These are phyloP conservation scores for Fraxinus anomala DNA, from an alignment of 257 asterid genomes.

Conservation along the genomic window DNA sequence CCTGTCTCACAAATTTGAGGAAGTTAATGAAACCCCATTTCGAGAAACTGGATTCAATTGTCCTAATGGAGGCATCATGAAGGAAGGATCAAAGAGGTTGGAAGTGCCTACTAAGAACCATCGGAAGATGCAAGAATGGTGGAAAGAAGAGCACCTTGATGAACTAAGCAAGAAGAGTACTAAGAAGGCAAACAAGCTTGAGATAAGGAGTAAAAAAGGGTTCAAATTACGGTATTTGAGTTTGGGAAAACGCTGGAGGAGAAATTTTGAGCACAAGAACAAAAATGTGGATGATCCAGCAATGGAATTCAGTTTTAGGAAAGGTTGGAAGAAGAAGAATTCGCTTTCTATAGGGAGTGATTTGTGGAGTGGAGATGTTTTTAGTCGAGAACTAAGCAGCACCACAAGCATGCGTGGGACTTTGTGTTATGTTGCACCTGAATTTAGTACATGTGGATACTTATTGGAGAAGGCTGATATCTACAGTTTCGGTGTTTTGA, in stretches of 20 bases:
- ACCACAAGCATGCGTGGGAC: conserved; percentile 99
- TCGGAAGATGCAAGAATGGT: conserved; percentile 93
- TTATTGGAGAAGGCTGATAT: conserved; percentile 87
- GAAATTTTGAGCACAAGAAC: conserved; percentile 28
- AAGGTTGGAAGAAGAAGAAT: conserved; percentile 56
- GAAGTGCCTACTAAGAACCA: conserved; percentile 48
- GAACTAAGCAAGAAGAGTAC: conserved; percentile 50
- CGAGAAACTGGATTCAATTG: conserved; percentile 37
- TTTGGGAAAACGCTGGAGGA: conserved; percentile 55
- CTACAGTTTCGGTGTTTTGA: conserved; percentile 84
- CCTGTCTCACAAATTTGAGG: conserved; percentile 36
- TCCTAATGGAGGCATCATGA: conserved; percentile 29
- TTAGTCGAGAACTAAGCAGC: conserved; percentile 89
- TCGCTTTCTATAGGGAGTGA: conserved; percentile 61
- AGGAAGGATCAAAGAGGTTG: conserved; percentile 47
- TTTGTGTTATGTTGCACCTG: conserved; percentile 87
- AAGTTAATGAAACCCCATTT: conserved; percentile 39
- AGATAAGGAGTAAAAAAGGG: conserved; percentile 34
- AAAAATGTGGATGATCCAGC: conserved; percentile 34
- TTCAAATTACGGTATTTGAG: conserved; percentile 55
- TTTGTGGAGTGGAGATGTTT: conserved; percentile 76
- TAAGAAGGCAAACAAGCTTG: conserved; percentile 29
- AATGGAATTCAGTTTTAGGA: conserved; percentile 72
- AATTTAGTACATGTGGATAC: conserved; percentile 67
- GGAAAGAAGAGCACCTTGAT: conserved; percentile 86